Base-by-base conservation (phyloP, 148 eudicot species). In the Chenopodium album region DNA sequence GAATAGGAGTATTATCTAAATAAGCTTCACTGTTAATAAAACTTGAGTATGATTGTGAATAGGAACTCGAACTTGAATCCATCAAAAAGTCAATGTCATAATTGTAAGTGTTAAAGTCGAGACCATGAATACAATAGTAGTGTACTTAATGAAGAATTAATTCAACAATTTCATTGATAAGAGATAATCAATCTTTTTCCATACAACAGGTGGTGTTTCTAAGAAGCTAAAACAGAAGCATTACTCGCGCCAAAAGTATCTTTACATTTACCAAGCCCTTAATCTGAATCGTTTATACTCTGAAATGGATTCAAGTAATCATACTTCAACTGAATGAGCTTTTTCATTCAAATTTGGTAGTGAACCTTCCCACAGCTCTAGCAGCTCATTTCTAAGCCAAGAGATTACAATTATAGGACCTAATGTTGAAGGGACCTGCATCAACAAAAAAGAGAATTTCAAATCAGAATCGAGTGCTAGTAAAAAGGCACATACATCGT, bases 351-450 rank as follows among this genome's bases (percentile, higher is more conserved):
- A 69, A 77, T 80, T 87, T 12, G 84, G 83, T 31, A 85, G 32
- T n/a, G 90, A 67, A 84, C 99, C 99, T 84, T 96, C 99, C 99
- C 99, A 96, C 26, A 96, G 88, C 81, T 96, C 99, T 69, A 83
- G 73, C 2, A 96, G 87, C 76, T 96, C 99, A 71, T 86, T 91
- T 75, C 93, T 90, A 85, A 86, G 85, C 99, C 99, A 96, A 31
- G 99, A 91, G 52, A 94, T 75, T 29, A 91, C 82, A 13, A 96
- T 69, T 74, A 94, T 85, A 8, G 99, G 99, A 71, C 98, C 97
- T 77, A 96, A 82, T 7, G 98, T 96, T 31, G 92, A 94, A 2
- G 99, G 99, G 29, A 96, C 99, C 99, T 96, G 80, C 79, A 79
- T 76, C 75, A 31, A 87, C 70, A 76, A 79, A 81, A n/a, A 34